Percentiles rank a stretch among this genome's conserved stretches.
phyloP scores from a whole-genome alignment of 2,329 filamentous ascomycete genomes.

The Kalaharituber pfeilii region DNA sequence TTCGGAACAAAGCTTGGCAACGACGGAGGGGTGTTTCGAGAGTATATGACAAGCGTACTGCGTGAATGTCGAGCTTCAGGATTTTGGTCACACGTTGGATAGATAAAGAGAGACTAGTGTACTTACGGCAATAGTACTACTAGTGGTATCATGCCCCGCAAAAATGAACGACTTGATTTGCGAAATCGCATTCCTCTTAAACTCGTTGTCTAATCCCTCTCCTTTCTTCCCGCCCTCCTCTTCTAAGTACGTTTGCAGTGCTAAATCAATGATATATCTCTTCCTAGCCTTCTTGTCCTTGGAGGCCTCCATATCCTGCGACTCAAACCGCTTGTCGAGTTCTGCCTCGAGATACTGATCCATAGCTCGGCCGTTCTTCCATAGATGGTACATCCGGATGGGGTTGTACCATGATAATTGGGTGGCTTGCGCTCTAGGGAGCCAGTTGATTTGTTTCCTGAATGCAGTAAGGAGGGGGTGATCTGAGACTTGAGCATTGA shows the following conservation, averaged over 20 bases:
- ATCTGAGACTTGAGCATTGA: conserved; percentile 19
- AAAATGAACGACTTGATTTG: conserved; percentile 24
- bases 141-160: conserved; percentile 29
- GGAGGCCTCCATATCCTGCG: background rate
- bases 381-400: background rate
- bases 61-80: background rate
- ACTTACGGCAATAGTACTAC: conserved; percentile 23
- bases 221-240: background rate
- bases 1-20: conserved; percentile 31
- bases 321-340: background rate
- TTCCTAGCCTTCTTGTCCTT: background rate
- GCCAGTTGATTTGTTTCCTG: background rate
- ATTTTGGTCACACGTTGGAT: background rate
- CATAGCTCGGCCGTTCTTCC: background rate
- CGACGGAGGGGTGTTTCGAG: conserved; percentile 24
- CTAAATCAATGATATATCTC: background rate
- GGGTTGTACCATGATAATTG: background rate
- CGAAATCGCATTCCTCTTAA: background rate
- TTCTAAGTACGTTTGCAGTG: background rate
- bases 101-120: background rate
- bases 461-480: background rate
- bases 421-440: background rate
- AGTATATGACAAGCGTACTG: conserved; percentile 29
- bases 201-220: background rate
- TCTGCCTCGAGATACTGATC: background rate